Base-by-base conservation (phyloP, 495 filamentous ascomycete species). In the Penicillium cataractarum region DNA sequence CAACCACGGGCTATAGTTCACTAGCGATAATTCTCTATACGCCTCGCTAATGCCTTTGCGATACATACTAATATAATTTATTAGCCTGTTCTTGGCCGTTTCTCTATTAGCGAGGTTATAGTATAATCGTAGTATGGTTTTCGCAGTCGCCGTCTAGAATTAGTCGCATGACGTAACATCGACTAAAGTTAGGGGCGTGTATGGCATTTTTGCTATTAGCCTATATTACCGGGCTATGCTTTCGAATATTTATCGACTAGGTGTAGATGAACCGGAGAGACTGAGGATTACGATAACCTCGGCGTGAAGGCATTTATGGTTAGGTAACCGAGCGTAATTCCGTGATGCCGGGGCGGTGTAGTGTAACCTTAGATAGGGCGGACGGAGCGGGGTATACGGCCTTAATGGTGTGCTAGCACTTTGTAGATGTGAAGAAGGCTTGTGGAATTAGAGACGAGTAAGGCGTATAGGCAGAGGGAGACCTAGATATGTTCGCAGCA, bases 401-500 rank as follows among this genome's bases (percentile, higher is more conserved):
- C 1, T 56, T 40, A 37, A 60, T n/a, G 49, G 39, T 51, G 50
- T 31, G 10, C 37, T 21, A 22, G 49, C 26, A 55, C 39, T 49
- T 59, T 55, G 13, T 33, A 59, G 56, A 50, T 49, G 48, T 21
- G 37, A 57, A 31, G 55, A 32, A 63, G 55, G 61, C 46, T 22
- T 10, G 55, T 35, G 61, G 55, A 3, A 53, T 35, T 33, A 63
- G 55, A 54, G 61, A 57, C 50, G 54, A 63, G 32, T 53, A 55
- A 63, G 37, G 49, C 55, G 10, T 55, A 53, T 17, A 22, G 4
- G 17, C 26, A 63, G 61, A 62, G 39, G 55, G 26, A 42, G 24
- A 58, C 48, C 48, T 53, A 58, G 61, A 53, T 54, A 58, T 3
- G 55, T 40, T 65, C 58, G 63, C 52, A 61, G 58, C 32, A 61